These are phyloP conservation scores for Pseudoscleropodium purum DNA, from an alignment of 225 moss, liverwort and hornwort genomes.

Conservation along the genomic window DNA sequence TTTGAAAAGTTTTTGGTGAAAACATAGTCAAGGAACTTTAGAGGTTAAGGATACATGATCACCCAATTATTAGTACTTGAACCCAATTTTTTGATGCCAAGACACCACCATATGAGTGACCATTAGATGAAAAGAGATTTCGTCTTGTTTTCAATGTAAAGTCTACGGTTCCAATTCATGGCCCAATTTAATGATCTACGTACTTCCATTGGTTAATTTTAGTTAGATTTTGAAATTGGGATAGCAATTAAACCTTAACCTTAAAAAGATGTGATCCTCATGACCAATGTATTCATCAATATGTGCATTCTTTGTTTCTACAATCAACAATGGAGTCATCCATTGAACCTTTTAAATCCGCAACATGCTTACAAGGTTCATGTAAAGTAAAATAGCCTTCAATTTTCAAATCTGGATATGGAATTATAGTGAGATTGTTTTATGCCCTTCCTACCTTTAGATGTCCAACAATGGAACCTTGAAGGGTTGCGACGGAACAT, in stretches of 20 bases:
- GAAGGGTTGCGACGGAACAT: not conserved
- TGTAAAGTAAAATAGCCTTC: not conserved
- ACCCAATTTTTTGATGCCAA: not conserved
- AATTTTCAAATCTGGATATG: not conserved
- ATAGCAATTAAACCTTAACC: not conserved
- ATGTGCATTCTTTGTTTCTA: not conserved
- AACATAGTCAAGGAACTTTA: too few species aligned
- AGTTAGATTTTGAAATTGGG: not conserved
- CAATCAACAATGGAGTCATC: too few species aligned
- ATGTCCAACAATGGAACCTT: not conserved
- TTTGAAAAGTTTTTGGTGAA: too few species aligned
- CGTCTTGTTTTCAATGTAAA: accelerated
- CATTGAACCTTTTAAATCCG: accelerated
- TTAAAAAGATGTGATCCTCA: accelerated
- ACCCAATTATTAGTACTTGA: not conserved
- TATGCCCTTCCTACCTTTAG: not conserved
- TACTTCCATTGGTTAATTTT: not conserved
- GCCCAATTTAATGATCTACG: not conserved
- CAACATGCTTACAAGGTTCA: accelerated
- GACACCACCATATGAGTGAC: accelerated
- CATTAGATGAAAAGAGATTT: not conserved
- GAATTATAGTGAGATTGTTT: not conserved
- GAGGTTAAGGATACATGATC: too few species aligned
- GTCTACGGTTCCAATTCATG: accelerated
- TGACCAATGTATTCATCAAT: not conserved